These are phyloP conservation scores for Amaranthus palmeri DNA, from an alignment of 148 eudicot genomes.

Conservation along the genomic window DNA sequence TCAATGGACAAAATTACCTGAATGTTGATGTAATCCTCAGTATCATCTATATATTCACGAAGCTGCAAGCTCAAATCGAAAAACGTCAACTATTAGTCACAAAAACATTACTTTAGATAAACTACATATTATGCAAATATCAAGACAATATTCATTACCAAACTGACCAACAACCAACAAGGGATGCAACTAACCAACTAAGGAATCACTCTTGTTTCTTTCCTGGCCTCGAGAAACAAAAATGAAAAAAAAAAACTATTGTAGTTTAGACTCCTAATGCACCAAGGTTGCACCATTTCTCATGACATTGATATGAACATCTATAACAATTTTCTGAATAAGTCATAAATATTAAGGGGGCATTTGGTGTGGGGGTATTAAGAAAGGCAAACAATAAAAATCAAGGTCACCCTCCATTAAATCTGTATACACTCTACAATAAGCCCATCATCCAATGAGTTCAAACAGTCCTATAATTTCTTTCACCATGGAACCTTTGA, in stretches of 20 bases:
- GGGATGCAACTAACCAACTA: neutral
- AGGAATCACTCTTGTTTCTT: no score
- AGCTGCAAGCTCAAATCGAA: constrained; percentile 42
- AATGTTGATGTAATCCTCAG: constrained; percentile 78
- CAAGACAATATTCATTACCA: neutral
- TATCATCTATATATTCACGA: constrained; percentile 70
- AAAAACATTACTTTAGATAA: neutral
- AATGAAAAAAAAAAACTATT: no score
- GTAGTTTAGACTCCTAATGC: neutral
- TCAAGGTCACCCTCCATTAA: no score
- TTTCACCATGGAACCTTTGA: no score
- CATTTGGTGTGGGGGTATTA: no score
- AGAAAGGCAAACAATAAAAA: no score
- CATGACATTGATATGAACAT: neutral
- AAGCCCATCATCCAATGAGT: no score
- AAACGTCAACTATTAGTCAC: neutral
- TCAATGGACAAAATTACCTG: constrained; percentile 36
- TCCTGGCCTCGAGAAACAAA: neutral
- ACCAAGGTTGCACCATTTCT: neutral
- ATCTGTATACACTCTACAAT: no score
- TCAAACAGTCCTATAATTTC: no score
- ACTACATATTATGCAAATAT: neutral
- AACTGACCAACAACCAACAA: neutral
- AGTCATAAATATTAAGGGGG: no score
- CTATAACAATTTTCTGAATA: neutral